These are phyloP conservation scores for Phytophthora agathidicida DNA, from an alignment of 352 stramenopile genomes.

Conservation along the genomic window DNA sequence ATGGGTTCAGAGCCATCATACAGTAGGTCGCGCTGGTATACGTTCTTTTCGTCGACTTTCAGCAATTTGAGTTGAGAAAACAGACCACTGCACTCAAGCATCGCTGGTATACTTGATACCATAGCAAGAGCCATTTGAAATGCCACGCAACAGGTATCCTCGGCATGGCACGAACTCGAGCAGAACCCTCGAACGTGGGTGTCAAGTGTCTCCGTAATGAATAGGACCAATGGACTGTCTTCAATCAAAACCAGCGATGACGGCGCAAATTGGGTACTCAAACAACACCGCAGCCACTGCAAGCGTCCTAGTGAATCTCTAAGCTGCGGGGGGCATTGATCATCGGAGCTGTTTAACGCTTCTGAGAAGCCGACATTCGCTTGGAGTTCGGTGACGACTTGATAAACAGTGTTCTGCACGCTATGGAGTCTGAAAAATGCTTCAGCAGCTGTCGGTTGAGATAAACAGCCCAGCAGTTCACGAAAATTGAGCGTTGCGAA, in stretches of 20 bases:
- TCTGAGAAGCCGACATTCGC: slow-evolving; percentile 30
- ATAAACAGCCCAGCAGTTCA: slow-evolving; percentile 15
- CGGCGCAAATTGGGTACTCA: slow-evolving; percentile 38
- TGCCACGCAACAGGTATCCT: slow-evolving; percentile 53
- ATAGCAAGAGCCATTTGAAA: slow-evolving; percentile 42
- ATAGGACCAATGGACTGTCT: slow-evolving; percentile 19
- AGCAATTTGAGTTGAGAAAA: slow-evolving; percentile 30
- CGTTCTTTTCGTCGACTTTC: slow-evolving; percentile 13
- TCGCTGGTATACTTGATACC: slow-evolving; percentile 40
- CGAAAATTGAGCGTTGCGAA: slow-evolving; percentile 1
- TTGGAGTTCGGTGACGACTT: slow-evolving; percentile 16
- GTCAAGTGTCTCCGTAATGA: slow-evolving; percentile 32
- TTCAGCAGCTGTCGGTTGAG: slow-evolving; percentile 1
- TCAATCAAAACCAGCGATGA: slow-evolving; percentile 13
- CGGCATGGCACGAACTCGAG: slow-evolving; percentile 27
- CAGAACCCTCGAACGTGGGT: slow-evolving; percentile 26
- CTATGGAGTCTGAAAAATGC: slow-evolving; percentile 22
- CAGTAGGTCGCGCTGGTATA: slow-evolving; percentile 1
- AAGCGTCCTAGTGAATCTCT: slow-evolving; percentile 10
- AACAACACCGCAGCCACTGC: slow-evolving; percentile 38
- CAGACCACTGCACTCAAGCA: slow-evolving; percentile 33
- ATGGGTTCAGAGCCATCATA: slow-evolving; percentile 6
- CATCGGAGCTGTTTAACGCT: slow-evolving; percentile 43
- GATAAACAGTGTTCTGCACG: slow-evolving; percentile 19
- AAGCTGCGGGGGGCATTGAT: slow-evolving; percentile 37